Evolutionary conservation across 768 basidiomycete species (phyloP).

Genomic region (Tricholoma bakamatsutake): DNA sequence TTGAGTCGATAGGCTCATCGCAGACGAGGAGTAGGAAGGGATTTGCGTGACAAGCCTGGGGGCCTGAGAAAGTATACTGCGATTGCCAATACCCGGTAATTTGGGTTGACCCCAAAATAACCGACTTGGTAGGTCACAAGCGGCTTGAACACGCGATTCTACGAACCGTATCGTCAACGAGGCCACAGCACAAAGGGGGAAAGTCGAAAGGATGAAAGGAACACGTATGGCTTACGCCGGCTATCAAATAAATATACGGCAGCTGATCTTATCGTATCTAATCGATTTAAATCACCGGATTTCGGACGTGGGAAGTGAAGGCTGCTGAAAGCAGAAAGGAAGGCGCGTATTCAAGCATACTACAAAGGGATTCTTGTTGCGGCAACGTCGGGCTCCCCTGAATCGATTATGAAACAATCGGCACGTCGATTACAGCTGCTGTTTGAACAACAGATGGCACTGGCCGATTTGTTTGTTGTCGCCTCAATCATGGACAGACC

Average conservation of each 20-base stretch:
- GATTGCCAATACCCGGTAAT: not conserved
- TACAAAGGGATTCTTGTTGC: not conserved
- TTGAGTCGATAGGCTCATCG: not conserved
- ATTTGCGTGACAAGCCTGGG: not conserved
- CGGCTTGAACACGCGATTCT: too few relatives aligned
- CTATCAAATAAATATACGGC: not conserved
- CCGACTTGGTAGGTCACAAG: too few relatives aligned
- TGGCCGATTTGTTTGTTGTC: not conserved
- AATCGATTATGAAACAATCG: not conserved
- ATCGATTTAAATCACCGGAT: not conserved
- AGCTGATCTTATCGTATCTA: not conserved
- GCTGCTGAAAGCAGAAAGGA: not conserved
- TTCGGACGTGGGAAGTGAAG: not conserved
- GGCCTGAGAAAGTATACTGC: not conserved
- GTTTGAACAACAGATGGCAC: not conserved
- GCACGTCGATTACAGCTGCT: not conserved
- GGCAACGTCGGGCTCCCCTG: not conserved
- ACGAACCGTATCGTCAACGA: too few relatives aligned
- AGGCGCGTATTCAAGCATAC: not conserved
- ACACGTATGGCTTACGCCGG: not conserved
- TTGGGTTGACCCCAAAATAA: too few relatives aligned
- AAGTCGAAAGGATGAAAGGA: not conserved
- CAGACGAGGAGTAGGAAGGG: not conserved
- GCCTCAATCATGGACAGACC: too few relatives aligned
- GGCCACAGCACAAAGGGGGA: not conserved